Percentiles rank a stretch among this genome's conserved stretches.
Conservation (phyloP, 75 land plant genomes). For the Cryptomeria japonica region DNA sequence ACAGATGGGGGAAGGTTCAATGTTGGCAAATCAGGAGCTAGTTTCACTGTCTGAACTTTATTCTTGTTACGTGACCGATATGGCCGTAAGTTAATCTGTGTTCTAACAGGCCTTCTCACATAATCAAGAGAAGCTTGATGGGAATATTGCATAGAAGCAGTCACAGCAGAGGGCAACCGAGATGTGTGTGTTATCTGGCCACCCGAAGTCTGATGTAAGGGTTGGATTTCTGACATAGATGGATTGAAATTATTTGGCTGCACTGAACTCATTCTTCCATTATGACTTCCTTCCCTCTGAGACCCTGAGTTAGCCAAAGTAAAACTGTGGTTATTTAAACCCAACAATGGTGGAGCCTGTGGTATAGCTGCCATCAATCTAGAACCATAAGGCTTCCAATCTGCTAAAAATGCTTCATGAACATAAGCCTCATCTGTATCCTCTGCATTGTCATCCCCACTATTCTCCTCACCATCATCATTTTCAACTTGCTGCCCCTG, state of each 20-base stretch:
- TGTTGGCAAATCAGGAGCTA: constrained; percentile 93
- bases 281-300: constrained; percentile 6
- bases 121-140: constrained; percentile 6
- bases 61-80: constrained; percentile 36
- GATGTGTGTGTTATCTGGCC: constrained; percentile 10
- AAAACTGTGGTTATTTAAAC: background rate
- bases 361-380: constrained; percentile 25
- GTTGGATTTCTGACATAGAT: background rate
- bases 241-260: constrained; percentile 11
- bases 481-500: constrained; percentile 37
- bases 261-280: background rate
- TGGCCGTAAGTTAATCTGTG: constrained; percentile 18
- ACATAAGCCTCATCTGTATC: constrained; percentile 61
- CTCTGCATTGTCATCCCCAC: constrained; percentile 45
- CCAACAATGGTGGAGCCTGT: constrained; percentile 6
- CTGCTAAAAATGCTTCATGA: constrained; percentile 83
- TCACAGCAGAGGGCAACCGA: background rate
- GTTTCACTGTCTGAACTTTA: constrained; percentile 57
- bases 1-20: constrained; percentile 91
- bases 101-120: constrained; percentile 14
- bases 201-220: constrained; percentile 4
- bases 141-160: constrained; percentile 6
- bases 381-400: constrained; percentile 43
- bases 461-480: constrained; percentile 35
- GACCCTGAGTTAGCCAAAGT: background rate